Evolutionary conservation across 1,284 basidiomycete species (phyloP).

Genomic region (Puccinia triticina): DNA sequence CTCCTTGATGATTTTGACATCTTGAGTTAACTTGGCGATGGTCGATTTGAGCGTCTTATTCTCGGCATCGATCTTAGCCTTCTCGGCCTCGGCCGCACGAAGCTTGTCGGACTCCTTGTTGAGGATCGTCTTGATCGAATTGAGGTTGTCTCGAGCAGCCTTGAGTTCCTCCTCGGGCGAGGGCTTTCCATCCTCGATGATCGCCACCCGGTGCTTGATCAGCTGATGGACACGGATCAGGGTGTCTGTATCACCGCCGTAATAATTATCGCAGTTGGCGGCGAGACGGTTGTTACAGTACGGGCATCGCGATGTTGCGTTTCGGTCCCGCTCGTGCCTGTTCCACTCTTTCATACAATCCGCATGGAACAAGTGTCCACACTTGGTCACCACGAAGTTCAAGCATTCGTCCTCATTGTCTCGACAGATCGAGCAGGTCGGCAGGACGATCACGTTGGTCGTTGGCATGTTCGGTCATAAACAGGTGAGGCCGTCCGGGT

Average conservation of each 20-base stretch:
- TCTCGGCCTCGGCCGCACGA: slow-evolving; percentile 2
- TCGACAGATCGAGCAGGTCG: slow-evolving; percentile 31
- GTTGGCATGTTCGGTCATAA: not conserved
- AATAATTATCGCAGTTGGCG: not conserved
- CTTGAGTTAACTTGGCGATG: not conserved
- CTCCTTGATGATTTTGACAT: not conserved
- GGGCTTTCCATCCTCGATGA: slow-evolving; percentile 6
- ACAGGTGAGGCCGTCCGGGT: not conserved
- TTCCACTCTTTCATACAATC: slow-evolving; percentile 13
- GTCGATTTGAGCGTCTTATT: not conserved
- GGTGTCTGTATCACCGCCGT: not conserved
- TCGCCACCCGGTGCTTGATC: not conserved
- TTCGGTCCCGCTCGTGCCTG: not conserved
- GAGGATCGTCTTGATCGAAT: slow-evolving; percentile 8
- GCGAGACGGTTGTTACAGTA: slow-evolving; percentile 1
- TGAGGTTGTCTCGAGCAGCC: slow-evolving; percentile 8
- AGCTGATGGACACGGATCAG: slow-evolving; percentile 10
- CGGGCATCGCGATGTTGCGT: not conserved
- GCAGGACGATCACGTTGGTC: slow-evolving; percentile 11
- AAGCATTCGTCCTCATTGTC: slow-evolving; percentile 6
- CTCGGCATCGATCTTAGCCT: not conserved
- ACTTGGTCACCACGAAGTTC: slow-evolving; percentile 8
- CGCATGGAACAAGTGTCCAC: slow-evolving; percentile 23
- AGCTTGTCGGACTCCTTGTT: slow-evolving; percentile 19
- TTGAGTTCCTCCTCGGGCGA: slow-evolving; percentile 16